Evolutionary conservation across 2,329 filamentous ascomycete genomes (phyloP), one percentile per base, ranked within the genome.

Genomic region (Sarocladiaceae sp.): DNA sequence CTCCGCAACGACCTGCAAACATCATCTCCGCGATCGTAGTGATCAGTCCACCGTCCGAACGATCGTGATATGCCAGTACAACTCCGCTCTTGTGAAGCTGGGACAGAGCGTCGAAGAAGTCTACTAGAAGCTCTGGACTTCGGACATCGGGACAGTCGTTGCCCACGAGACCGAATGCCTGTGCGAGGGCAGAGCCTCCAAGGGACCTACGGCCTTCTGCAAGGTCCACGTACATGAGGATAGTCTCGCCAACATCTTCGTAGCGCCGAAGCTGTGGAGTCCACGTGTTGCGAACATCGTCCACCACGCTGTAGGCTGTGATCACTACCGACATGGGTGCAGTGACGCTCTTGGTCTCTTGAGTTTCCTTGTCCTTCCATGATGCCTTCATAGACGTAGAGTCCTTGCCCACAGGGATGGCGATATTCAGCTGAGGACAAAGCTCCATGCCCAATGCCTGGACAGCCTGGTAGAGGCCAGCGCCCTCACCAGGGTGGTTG

Each of bases 361-460:
- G 80, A 26, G 76, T 81, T 53, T 79, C 74, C 55, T 76, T 74
- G 59, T 93, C 88, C 64, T 84, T 87, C 94, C 94, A 97, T 52
- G 90, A 90, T 62, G 95, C 93, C 77, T 97, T 97, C 94, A 99
- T 97, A 2, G 92, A 97, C 70, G 95, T 96, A 0, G 93, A 97
- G 68, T 99, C 94, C 72, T 99, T 97, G 52, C 94, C 94, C 8
- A 97, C 94, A 3, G 94, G 94, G 54, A 99, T 97, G 53, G 88
- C 90, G 55, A 99, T 84, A 29, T 89, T 90, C n/a, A 97, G 78
- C 60, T 88, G 79, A 2, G 91, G 91, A 70, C 94, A 99, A 8
- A 99, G 77, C 46, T 96, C 88, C 82, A 96, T 87, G 47, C 92
- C 92, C 53, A 97, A 91, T 10, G 93, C 91, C 65, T 96, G 82